phyloP scores from a whole-genome alignment of 1,284 basidiomycete species.

The Austroboletus olivaceoglutinosus region DNA sequence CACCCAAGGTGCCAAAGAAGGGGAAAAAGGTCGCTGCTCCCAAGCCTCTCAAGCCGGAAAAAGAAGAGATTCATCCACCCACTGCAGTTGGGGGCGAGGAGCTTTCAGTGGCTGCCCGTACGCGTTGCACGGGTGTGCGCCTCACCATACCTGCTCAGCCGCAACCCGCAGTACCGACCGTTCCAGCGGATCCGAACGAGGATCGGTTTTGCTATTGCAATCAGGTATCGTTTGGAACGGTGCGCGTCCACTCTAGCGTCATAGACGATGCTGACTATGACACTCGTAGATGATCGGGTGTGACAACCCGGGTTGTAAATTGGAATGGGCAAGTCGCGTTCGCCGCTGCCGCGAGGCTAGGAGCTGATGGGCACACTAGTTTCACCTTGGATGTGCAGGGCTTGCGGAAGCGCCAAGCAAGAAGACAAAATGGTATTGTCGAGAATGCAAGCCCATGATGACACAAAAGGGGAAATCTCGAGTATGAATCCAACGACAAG shows the following conservation, averaged over 20 bases:
- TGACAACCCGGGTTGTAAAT: conserved; percentile 63
- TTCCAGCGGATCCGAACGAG: conserved; percentile 47
- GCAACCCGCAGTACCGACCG: conserved; percentile 13
- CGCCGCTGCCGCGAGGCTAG: not conserved
- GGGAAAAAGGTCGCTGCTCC: conserved; percentile 19
- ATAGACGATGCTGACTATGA: not conserved
- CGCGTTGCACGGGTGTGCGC: conserved; percentile 34
- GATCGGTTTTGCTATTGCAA: conserved; percentile 75
- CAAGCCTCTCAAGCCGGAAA: conserved; percentile 18
- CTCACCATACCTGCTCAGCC: conserved; percentile 41
- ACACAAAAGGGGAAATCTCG: conserved; percentile 29
- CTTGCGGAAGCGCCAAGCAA: conserved; percentile 59
- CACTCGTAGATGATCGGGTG: conserved; percentile 76
- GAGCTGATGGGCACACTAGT: conserved; percentile 42
- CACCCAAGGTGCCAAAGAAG: conserved; percentile 22
- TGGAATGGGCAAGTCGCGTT: conserved; percentile 67
- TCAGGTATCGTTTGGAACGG: conserved; percentile 72
- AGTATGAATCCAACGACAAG: conserved; percentile 13
- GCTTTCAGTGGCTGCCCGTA: conserved; percentile 8
- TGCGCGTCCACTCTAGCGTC: conserved; percentile 34
- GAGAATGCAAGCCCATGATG: conserved; percentile 47
- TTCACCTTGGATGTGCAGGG: conserved; percentile 72
- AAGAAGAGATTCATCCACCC: conserved; percentile 16
- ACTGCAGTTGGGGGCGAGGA: conserved; percentile 13
- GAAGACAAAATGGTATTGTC: conserved; percentile 69